phyloP scores from a whole-genome alignment of 2,329 filamentous ascomycete genomes.

The Claviceps arundinis region DNA sequence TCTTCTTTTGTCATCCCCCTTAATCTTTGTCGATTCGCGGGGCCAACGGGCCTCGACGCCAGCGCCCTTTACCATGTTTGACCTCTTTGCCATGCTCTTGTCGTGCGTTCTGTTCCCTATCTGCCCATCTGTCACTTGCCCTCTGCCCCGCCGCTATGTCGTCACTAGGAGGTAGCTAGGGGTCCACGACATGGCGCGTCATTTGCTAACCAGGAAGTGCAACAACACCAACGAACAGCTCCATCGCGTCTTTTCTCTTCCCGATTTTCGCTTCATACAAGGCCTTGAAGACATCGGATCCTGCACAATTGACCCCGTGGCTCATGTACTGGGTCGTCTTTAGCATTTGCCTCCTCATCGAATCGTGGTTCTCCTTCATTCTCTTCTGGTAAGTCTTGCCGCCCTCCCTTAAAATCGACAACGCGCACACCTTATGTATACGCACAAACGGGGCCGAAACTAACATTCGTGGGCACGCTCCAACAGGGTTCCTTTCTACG shows the following conservation, averaged over 20 bases:
- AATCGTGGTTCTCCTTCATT: conserved; percentile 81
- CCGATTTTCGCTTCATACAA: conserved; percentile 97
- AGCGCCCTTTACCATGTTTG: conserved; percentile 47
- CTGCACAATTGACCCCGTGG: conserved; percentile 86
- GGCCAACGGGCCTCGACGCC: conserved; percentile 10
- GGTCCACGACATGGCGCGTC: neutral
- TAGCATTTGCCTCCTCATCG: conserved; percentile 64
- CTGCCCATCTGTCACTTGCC: too few species aligned
- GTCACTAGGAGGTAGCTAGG: conserved; percentile 5
- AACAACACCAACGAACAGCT: conserved; percentile 38
- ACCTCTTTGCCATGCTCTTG: conserved; percentile 62
- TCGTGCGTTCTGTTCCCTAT: conserved; percentile 43
- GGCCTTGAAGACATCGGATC: conserved; percentile 84
- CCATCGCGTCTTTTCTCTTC: conserved; percentile 78
- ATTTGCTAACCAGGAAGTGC: neutral
- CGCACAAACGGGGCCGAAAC: neutral
- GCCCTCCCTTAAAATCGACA: neutral
- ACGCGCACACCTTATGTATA: neutral
- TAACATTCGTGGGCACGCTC: neutral
- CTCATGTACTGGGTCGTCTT: conserved; percentile 98
- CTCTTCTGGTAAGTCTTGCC: conserved; percentile 51
- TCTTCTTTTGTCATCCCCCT: neutral
- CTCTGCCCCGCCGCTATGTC: conserved; percentile 10
- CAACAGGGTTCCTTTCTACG: conserved; percentile 75
- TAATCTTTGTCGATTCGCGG: neutral